Evolutionary conservation across 768 basidiomycete species (phyloP).

Genomic region (Pleurotus giganteus): DNA sequence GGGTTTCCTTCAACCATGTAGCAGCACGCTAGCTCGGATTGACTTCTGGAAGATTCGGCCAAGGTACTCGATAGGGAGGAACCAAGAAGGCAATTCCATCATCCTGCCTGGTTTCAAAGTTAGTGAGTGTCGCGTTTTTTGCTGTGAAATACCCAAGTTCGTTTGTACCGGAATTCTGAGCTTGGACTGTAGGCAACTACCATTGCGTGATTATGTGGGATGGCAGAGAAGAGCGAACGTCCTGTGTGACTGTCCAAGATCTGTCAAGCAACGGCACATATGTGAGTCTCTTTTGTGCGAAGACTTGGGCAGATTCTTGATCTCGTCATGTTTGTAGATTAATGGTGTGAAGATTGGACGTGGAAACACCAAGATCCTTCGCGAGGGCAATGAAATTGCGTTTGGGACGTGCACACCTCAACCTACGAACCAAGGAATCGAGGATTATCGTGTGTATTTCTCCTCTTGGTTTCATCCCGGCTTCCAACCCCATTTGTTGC

Average conservation of each 20-base stretch:
- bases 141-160: constrained; percentile 2
- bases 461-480: not conserved
- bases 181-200: constrained; percentile 41
- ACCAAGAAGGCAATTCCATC: constrained; percentile 44
- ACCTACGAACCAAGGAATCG: constrained; percentile 40
- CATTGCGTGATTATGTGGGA: constrained; percentile 65
- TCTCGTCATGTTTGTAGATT: constrained; percentile 40
- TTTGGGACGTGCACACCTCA: constrained; percentile 64
- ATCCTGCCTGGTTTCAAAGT: constrained; percentile 70
- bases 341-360: constrained; percentile 66
- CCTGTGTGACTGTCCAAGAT: constrained; percentile 52
- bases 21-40: constrained; percentile 46
- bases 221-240: constrained; percentile 37
- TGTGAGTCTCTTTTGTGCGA: constrained; percentile 34
- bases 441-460: constrained; percentile 69
- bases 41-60: constrained; percentile 58
- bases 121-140: constrained; percentile 47
- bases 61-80: constrained; percentile 55
- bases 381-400: constrained; percentile 83
- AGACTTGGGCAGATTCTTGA: not conserved
- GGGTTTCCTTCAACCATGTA: constrained; percentile 72
- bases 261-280: constrained; percentile 74
- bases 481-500: not conserved
- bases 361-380: constrained; percentile 51
- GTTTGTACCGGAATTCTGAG: not conserved